Base-by-base conservation (phyloP, 805 yeast species). In the Pichia scutulata region DNA sequence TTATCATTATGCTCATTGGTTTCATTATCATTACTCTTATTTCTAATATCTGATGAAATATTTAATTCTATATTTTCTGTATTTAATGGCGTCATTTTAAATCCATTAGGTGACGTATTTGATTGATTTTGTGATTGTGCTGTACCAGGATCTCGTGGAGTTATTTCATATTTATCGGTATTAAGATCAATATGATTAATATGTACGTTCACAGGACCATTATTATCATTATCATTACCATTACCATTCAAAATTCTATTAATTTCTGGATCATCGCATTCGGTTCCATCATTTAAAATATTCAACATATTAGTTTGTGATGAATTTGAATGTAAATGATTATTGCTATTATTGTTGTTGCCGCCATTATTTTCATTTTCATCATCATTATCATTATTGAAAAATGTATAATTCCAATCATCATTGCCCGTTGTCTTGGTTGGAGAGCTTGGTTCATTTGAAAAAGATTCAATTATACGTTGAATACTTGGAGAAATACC, bases 401-500 rank as follows among this genome's bases (percentile, higher is more conserved):
- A 67, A 37, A 67, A 56, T 30, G 62, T 60, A 41, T 56, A 55
- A 45, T 56, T 60, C 70, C 70, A 66, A 30, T 60, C 61, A 36
- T 60, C 60, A 39, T 54, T 57, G 36, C 50, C 54, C 9, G 60
- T 54, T 8, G 53, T 50, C 41, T 60, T 61, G 19, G 58, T 51
- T 16, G 68, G 67, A 7, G 68, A 64, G 2, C 60, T 62, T 8
- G 61, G 58, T 39, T 62, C 58, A 40, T 58, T 54, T 21, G 63
- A 53, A 37, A 65, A 62, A n/a, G 69, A 64, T 36, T 65, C 67
- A n/a, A 65, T 61, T 4, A 65, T 57, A 26, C 64, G 56, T 51
- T 63, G 66, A 28, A 65, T 60, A 41, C 65, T 62, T 10, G 70
- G 70, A 3, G 70, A 65, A 23, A 65, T 61, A 16, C 64, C 67